Base-by-base conservation (phyloP, 2,329 filamentous ascomycete species). In the Aureobasidium musti region DNA sequence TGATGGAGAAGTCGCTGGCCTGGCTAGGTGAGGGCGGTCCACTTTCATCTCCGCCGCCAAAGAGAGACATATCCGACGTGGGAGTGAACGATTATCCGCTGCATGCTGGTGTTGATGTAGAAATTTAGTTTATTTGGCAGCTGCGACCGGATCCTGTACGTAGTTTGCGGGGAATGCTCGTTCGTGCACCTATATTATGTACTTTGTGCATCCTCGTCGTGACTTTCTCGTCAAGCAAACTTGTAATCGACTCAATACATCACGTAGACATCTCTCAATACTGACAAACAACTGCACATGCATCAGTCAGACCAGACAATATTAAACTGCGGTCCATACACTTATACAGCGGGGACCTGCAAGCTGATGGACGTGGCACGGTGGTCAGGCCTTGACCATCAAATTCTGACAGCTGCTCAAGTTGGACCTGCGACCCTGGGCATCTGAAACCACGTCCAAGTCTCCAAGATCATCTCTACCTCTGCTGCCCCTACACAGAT, bases 221-320 rank as follows among this genome's bases (percentile, higher is more conserved):
- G 19, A 2, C 53, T 43, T 10, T 14, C 35, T 28, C 23, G 53
- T 14, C 35, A 57, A 57, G 37, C 30, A 30, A 41, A 41, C 33
- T 10, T 14, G 35, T 17, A 56, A 56, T 41, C 35, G 28, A 56
- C 53, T 28, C 28, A 5, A 33, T 33, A 33, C 53, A 35, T 35
- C 33, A 3, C 2, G 33, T 10, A 35, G 33, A 11, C 33, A 35
- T 35, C 6, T 11, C 33, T 35, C 33, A 11, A 35, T 35, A 35
- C 87, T 17, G 87, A 83, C 65, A 88, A 88, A 72, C 84, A 88
- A 73, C 81, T 86, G 17, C 82, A 86, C 61, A 90, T 90, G 87
- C 88, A 90, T 73, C 88, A 87, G 3, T 86, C 84, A 4, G 88
- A 71, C 37, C 54, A 49, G 17, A 65, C 68, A 71, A 90, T 90